These are phyloP conservation scores for Trichophyton verrucosum DNA, from an alignment of 2,329 filamentous ascomycete species.

Conservation along the genomic window DNA sequence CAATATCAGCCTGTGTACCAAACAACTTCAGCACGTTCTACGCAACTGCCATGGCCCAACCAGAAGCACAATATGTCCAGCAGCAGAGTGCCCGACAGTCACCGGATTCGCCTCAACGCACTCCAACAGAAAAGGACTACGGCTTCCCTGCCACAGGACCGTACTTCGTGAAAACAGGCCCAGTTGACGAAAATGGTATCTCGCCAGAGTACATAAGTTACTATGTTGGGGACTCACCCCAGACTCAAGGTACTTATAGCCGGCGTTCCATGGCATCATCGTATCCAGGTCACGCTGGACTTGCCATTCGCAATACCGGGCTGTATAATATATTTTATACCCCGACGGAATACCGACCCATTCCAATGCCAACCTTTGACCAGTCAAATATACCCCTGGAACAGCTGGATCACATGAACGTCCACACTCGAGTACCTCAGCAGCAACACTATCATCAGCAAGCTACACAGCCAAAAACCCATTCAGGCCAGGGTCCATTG, in stretches of 20 bases:
- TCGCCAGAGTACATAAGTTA: constrained; percentile 36
- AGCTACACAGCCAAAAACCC: constrained; percentile 8
- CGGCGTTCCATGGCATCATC: constrained; percentile 29
- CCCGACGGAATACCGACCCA: constrained; percentile 25
- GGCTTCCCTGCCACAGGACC: constrained; percentile 22
- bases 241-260: constrained; percentile 28
- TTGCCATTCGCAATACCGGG: constrained; percentile 29
- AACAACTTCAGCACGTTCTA: constrained; percentile 21
- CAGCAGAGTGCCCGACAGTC: constrained; percentile 20
- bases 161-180: constrained; percentile 23
- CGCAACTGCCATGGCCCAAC: constrained; percentile 21
- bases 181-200: constrained; percentile 26
- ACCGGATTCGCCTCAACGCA: constrained; percentile 24
- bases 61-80: constrained; percentile 20
- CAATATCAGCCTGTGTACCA: constrained; percentile 23
- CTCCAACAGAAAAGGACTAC: constrained; percentile 23
- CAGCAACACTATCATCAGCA: constrained; percentile 2
- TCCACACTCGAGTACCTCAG: not conserved
- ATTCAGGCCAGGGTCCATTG: constrained; percentile 29
- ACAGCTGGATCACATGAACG: constrained; percentile 13
- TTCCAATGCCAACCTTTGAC: constrained; percentile 13
- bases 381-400: constrained; percentile 15
- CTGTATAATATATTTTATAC: constrained; percentile 23
- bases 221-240: constrained; percentile 34
- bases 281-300: constrained; percentile 26